These are phyloP conservation scores for Alternaria gaisen DNA, from an alignment of 2,329 filamentous ascomycete genomes.

Conservation along the genomic window DNA sequence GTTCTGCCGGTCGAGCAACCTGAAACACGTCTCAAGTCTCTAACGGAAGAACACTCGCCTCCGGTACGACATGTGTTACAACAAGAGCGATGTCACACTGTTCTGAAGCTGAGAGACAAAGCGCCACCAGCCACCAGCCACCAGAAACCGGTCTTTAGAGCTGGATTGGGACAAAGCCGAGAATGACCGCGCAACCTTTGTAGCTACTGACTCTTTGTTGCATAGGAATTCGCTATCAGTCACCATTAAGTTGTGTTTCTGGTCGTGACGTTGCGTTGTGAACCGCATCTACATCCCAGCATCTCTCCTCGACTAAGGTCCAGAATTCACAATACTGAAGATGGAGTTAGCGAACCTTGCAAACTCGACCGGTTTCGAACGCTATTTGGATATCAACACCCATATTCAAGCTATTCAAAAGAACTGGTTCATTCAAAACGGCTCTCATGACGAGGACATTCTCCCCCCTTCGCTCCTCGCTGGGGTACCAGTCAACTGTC, in stretches of 20 bases:
- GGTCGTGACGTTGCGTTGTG: background rate
- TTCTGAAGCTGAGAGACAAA: background rate
- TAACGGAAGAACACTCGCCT: background rate
- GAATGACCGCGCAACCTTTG: background rate
- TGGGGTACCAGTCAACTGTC: background rate
- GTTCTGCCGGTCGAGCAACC: background rate
- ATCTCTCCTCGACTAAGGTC: background rate
- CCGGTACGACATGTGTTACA: slow-evolving; percentile 26
- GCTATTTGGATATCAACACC: background rate
- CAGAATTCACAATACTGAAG: background rate
- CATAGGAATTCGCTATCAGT: background rate
- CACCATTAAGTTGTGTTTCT: background rate
- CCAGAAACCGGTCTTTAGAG: background rate
- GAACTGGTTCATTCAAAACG: slow-evolving; percentile 11
- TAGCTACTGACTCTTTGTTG: background rate
- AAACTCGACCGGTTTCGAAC: background rate
- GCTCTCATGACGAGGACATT: background rate
- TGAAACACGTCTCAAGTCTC: background rate
- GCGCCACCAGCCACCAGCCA: background rate
- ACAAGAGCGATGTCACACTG: background rate
- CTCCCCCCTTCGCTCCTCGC: slow-evolving; percentile 3
- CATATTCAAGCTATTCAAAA: slow-evolving; percentile 6
- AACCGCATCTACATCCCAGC: too few relatives aligned
- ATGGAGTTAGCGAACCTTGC: background rate
- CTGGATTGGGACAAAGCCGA: background rate